Base-by-base conservation (phyloP, 1,284 basidiomycete species). In the Vanrija pseudolonga region DNA sequence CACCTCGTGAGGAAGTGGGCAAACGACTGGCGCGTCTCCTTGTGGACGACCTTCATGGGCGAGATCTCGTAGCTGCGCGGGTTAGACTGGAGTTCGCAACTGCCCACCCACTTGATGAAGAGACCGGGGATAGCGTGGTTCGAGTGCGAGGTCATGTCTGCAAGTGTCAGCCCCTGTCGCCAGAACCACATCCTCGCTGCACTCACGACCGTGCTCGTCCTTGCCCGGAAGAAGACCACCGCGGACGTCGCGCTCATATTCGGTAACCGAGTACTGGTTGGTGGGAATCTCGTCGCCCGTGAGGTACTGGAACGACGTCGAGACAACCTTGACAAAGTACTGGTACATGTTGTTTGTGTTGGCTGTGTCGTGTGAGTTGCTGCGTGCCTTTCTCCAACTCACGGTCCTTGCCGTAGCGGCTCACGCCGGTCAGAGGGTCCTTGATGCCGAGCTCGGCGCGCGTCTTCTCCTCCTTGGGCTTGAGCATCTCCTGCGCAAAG, bases 1-100 rank as follows among this genome's bases (percentile, higher is more conserved):
- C 65, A 93, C 88, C 91, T 95, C 37, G 93, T 96, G 39, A 98
- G 77, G 81, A 98, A 98, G 77, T 98, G 96, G 6, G 94, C 92
- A 72, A 98, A 94, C 1, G 90, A 90, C 76, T 96, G 91, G 54
- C 92, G 83, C 39, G 83, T 87, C 72, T 96, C 93, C n/a, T 83
- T 83, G 70, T 96, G 91, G 20, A 92, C 86, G 45, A 97, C 87
- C 52, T 90, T 85, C 70, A 97, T 90, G 2, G 93, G 94, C n/a
- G 91, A 95, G 70, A 98, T 98, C 73, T 99, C 96, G 73, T 88
- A 95, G 79, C 72, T 73, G 43, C 14, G 32, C 7, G 4, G 14
- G 45, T 53, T 5, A 11, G 32, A 15, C 12, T 12, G 9, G 12
- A 12, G 11, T 9, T 26, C 7, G 6, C 32, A 32, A 12, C 2